phyloP scores from a whole-genome alignment of 129 eudicot species.

The Helianthus tuberosus region DNA sequence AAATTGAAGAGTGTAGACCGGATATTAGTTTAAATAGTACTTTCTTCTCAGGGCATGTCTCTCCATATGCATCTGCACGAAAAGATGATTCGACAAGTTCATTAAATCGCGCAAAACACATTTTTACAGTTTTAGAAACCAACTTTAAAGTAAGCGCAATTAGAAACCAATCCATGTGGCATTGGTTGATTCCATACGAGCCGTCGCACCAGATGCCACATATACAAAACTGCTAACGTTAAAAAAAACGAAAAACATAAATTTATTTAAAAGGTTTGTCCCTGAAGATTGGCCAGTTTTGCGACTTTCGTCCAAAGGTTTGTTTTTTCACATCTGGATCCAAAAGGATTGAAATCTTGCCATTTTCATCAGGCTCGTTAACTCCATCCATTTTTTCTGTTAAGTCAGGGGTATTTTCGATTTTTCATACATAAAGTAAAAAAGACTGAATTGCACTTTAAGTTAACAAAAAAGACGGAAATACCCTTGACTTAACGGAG shows the following conservation, averaged over 20 bases:
- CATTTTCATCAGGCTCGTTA: too few species aligned
- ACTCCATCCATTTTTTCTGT: too few species aligned
- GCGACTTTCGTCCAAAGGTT: too few species aligned
- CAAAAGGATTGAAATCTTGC: too few species aligned
- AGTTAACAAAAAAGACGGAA: too few species aligned
- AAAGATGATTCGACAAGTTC: slow-evolving; percentile 14
- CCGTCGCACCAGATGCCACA: not conserved
- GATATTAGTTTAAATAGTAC: slow-evolving; percentile 79
- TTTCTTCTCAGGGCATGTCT: slow-evolving; percentile 84
- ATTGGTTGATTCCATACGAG: not conserved
- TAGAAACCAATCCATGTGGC: not conserved
- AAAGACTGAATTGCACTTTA: too few species aligned
- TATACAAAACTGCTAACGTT: not conserved
- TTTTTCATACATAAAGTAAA: too few species aligned
- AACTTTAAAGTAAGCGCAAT: slow-evolving; percentile 1
- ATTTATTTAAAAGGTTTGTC: not conserved
- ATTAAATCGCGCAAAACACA: not conserved
- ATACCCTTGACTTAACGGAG: too few species aligned
- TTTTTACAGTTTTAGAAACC: not conserved
- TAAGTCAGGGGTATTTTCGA: too few species aligned
- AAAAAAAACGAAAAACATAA: not conserved
- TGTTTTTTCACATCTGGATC: too few species aligned
- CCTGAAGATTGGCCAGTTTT: too few species aligned
- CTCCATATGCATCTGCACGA: slow-evolving; percentile 79
- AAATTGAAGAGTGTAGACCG: slow-evolving; percentile 87